Evolutionary conservation across 129 eudicot species (phyloP), one percentile per base, ranked within the genome.

Genomic region (Arctium lappa): DNA sequence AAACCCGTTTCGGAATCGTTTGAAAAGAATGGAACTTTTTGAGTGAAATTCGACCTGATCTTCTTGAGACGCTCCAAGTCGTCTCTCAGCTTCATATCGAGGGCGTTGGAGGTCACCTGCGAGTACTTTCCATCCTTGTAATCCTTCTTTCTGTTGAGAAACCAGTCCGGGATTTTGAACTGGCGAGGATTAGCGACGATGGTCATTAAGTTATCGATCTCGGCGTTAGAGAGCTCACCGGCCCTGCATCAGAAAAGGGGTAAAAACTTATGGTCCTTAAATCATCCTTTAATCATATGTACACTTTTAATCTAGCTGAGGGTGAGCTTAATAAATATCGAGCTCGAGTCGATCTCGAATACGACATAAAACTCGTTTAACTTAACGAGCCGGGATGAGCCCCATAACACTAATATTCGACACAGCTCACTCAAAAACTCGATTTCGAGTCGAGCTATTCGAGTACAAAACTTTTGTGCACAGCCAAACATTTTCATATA

Each of bases 91-190:
- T 89, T 89, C 93, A 89, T 89, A 86, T 89, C 93, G 8, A 89
- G 90, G 3, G 90, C 90, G 32, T 89, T 89, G 29, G 93, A 89
- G 65, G 89, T 83, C 8, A 89, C 92, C 44, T 89, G 92, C 15
- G 90, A 86, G 77, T 84, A 89, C 65, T 85, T 86, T 4, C 93
- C 93, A 82, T 89, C 93, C 81, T 89, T 89, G 85, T 89, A 89
- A 80, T 89, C 93, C 80, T 89, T 89, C 93, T 89, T 88, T 78
- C 93, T 87, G 83, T 89, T 89, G 18, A 89, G 82, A 77, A 89
- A 89, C 88, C 88, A 89, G 84, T 89, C 93, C 3, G 93, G 93
- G 75, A 89, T 87, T 56, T 89, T 89, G 85, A 89, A 89, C 78
- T 89, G 92, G 44, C 92, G 84, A 62, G 92, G 92, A 78, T 89